phyloP scores from a whole-genome alignment of 352 stramenopile genomes.

The Pelagophyceae sp. region DNA sequence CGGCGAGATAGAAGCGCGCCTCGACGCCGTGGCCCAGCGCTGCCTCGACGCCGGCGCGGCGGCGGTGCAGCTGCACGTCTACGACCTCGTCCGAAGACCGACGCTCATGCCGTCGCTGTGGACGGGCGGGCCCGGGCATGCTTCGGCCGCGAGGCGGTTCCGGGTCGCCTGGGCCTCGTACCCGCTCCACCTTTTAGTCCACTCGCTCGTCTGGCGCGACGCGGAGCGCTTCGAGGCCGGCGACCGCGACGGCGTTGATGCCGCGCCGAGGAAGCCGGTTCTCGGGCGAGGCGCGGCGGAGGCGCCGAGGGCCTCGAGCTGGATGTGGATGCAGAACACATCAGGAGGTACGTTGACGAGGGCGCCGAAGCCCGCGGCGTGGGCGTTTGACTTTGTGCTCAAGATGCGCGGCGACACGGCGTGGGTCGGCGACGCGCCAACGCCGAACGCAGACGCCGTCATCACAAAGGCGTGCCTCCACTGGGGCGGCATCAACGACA shows the following conservation, averaged over 20 bases:
- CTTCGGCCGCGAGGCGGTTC: not conserved
- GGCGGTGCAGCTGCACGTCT: not conserved
- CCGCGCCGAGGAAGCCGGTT: too few species aligned
- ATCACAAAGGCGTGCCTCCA: not conserved
- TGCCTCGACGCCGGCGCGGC: not conserved
- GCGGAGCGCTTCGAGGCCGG: not conserved
- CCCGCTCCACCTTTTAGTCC: conserved; percentile 9
- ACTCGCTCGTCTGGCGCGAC: not conserved
- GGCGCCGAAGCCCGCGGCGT: not conserved
- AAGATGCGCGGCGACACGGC: conserved; percentile 16
- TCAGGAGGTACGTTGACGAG: too few species aligned
- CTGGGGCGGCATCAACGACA: conserved; percentile 18
- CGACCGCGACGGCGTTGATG: too few species aligned
- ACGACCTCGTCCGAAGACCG: conserved; percentile 6
- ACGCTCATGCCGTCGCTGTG: not conserved
- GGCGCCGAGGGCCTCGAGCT: too few species aligned
- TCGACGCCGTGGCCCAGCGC: not conserved
- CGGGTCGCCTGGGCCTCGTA: conserved; percentile 10
- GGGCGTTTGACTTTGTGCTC: not conserved
- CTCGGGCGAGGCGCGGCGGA: too few species aligned
- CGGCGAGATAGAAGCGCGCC: not conserved
- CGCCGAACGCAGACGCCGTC: not conserved
- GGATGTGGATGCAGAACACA: too few species aligned
- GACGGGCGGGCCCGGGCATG: not conserved
- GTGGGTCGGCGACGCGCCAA: conserved; percentile 13